Conservation (phyloP, 2,329 filamentous ascomycete species). For the Hymenoscyphus infarciens region DNA sequence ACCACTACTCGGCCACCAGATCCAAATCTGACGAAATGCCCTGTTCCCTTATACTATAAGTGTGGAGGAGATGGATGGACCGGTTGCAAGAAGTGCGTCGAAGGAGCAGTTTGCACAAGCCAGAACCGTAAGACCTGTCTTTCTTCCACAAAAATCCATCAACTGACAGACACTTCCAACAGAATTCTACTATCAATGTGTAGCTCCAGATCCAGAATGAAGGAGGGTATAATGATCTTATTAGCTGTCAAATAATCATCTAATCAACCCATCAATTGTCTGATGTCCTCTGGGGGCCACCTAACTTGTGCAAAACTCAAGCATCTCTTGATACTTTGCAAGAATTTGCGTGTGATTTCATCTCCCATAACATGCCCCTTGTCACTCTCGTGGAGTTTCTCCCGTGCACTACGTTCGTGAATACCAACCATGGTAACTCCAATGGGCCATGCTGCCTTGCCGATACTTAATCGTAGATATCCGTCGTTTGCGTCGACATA, state of each 20-base stretch:
- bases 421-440: constrained; percentile 99
- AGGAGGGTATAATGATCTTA: neutral
- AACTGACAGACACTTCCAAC: neutral
- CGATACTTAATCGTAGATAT: constrained; percentile 88
- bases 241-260: neutral
- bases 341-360: constrained; percentile 88
- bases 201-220: neutral
- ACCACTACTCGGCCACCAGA: constrained; percentile 7
- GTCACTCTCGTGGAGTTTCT: constrained; percentile 86
- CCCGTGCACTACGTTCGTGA: constrained; percentile 90
- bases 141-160: neutral
- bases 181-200: constrained; percentile 15
- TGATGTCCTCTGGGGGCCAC: constrained; percentile 89
- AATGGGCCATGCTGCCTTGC: constrained; percentile 97
- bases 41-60: constrained; percentile 13
- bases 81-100: constrained; percentile 5
- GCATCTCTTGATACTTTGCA: constrained; percentile 97
- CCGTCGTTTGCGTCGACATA: constrained; percentile 98
- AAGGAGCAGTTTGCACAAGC: constrained; percentile 4
- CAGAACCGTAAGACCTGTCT: constrained; percentile 8
- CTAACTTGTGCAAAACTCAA: constrained; percentile 94
- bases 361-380: constrained; percentile 97
- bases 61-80: constrained; percentile 9
- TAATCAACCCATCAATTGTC: constrained; percentile 80
- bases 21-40: constrained; percentile 13